Evolutionary conservation across 2,329 filamentous ascomycete genomes (phyloP).

Genomic region (Xylariomycetidae sp.): DNA sequence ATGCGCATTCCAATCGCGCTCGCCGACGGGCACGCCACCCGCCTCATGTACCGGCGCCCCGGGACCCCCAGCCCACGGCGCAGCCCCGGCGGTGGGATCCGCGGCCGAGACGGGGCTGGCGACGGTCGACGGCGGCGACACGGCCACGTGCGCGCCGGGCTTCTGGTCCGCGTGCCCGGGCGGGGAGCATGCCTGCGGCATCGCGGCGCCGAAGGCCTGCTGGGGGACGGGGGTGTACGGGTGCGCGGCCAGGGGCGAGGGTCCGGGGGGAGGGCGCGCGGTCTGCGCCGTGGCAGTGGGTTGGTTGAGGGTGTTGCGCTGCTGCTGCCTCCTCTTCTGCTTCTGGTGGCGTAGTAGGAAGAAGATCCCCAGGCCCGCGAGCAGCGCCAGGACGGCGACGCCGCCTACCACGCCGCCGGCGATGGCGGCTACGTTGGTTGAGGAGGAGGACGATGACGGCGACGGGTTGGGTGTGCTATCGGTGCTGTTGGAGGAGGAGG

Average conservation of each 20-base stretch:
- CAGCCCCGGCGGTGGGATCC: slow-evolving; percentile 5
- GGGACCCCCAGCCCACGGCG: background rate
- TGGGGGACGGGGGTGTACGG: slow-evolving; percentile 9
- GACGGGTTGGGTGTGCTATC: slow-evolving; percentile 2
- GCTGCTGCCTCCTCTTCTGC: slow-evolving; percentile 20
- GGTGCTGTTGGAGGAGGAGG: background rate
- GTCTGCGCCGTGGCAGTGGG: too few species aligned
- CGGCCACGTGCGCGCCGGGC: slow-evolving; percentile 17
- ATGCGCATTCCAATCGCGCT: slow-evolving; percentile 22
- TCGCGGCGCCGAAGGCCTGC: slow-evolving; percentile 14
- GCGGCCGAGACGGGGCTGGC: slow-evolving; percentile 22
- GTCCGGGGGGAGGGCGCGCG: too few species aligned
- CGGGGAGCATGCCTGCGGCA: background rate
- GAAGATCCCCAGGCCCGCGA: slow-evolving; percentile 33
- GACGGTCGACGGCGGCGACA: slow-evolving; percentile 6
- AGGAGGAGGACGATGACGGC: slow-evolving; percentile 5
- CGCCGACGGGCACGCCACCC: slow-evolving; percentile 27
- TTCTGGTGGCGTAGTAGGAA: slow-evolving; percentile 34
- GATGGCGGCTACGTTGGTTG: slow-evolving; percentile 35
- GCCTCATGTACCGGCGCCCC: slow-evolving; percentile 31
- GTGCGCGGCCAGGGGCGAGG: too few species aligned
- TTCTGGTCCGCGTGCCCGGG: slow-evolving; percentile 12
- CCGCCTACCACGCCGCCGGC: slow-evolving; percentile 43
- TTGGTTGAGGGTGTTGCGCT: slow-evolving; percentile 5
- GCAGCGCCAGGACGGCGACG: slow-evolving; percentile 33